Conservation (phyloP, 2,329 filamentous ascomycete genomes). For the Clonostachys rhizophaga region DNA sequence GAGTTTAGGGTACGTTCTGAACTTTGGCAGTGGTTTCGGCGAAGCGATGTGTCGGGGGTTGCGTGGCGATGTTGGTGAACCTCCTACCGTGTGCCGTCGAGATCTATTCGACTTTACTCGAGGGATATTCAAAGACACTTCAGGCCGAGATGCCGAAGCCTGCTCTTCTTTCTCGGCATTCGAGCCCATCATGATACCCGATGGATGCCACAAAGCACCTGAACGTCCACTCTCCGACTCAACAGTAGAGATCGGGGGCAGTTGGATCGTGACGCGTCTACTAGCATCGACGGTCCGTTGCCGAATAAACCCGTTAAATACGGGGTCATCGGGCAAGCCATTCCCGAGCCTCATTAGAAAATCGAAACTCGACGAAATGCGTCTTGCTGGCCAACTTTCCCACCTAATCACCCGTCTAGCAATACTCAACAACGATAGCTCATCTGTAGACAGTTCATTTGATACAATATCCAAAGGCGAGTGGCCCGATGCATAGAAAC, state of each 20-base stretch:
- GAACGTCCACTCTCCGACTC: neutral
- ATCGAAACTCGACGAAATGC: slow-evolving; percentile 40
- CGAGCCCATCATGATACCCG: neutral
- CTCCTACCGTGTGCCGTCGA: slow-evolving; percentile 38
- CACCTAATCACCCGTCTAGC: slow-evolving; percentile 39
- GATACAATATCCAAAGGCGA: slow-evolving; percentile 38
- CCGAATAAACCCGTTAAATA: slow-evolving; percentile 26
- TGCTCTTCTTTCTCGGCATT: neutral
- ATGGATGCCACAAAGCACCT: neutral
- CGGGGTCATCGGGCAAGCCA: slow-evolving; percentile 26
- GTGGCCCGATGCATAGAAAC: slow-evolving; percentile 37
- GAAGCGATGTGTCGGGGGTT: slow-evolving; percentile 31
- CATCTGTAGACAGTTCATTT: slow-evolving; percentile 27
- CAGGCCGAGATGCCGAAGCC: neutral
- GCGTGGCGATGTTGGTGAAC: slow-evolving; percentile 32
- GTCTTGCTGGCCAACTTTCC: slow-evolving; percentile 38
- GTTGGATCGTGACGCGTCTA: neutral
- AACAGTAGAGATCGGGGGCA: neutral
- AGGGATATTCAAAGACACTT: neutral
- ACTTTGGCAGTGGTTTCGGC: slow-evolving; percentile 28
- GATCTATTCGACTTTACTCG: slow-evolving; percentile 15
- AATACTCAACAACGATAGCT: slow-evolving; percentile 35
- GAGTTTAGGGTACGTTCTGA: slow-evolving; percentile 38
- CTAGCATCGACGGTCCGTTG: slow-evolving; percentile 6
- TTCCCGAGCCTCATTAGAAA: slow-evolving; percentile 45